Evolutionary conservation across 2,329 filamentous ascomycete species (phyloP), one percentile per base, ranked within the genome.

Genomic region (Colletotrichum musae): DNA sequence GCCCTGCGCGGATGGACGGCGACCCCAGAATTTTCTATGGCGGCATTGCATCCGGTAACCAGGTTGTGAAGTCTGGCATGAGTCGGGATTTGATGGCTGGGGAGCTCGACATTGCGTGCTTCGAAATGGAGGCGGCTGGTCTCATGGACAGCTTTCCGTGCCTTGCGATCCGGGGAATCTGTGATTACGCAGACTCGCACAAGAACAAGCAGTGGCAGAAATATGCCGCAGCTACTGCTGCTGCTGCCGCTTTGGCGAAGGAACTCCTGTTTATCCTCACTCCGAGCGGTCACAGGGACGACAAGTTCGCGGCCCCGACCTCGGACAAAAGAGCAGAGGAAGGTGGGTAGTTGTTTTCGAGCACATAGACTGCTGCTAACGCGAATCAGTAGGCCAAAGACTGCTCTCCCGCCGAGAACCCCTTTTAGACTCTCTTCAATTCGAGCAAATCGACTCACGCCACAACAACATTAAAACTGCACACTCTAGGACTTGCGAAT

Each of bases 361-460:
- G 18, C 18, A 18, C 18, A 18, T 18, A 18, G 18, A 18, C 18
- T 18, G 18, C 18, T 18, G 18, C 18, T 18, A 18, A 18, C 18
- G 18, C 18, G 18, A 18, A 18, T 18, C 18, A 18, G 18, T 18
- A 18, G 18, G 18, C 18, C 18, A 18, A 18, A 18, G 18, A 18
- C 18, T 18, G 18, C 18, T 18, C 18, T 18, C 18, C 18, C 18
- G 18, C 18, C 18, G 18, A 18, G 18, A 18, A 18, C 18, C 18
- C 18, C 18, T 18, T 18, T 18, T 18, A 18, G 18, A 18, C 18
- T 1, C 78, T 0, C 72, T 85, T 0, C 61, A 69, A 18, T 85
- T 84, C n/a, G 73, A 78, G 0, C 75, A 82, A 39, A 80, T 84
- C 0, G 76, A 83, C 64, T 72, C 77, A 43, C 80, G 81, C 0